These are phyloP conservation scores for Gossypium anomalum DNA, from an alignment of 345 rosid species.

Conservation along the genomic window DNA sequence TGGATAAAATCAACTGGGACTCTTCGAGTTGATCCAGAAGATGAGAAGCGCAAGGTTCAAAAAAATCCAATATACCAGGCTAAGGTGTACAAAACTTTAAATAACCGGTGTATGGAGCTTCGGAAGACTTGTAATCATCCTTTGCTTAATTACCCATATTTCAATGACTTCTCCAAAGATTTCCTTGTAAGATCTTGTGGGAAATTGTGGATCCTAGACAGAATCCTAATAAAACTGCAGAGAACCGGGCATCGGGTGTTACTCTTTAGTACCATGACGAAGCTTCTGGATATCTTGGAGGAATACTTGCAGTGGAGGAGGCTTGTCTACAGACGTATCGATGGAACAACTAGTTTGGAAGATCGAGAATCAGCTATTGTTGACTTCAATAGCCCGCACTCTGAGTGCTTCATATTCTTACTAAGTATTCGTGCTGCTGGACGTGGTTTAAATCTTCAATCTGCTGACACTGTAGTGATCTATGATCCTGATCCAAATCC, in stretches of 20 bases:
- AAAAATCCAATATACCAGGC: constrained; percentile 80
- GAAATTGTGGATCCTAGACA: constrained; percentile 91
- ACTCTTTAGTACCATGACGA: constrained; percentile 99
- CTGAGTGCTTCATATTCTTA: constrained; percentile 94
- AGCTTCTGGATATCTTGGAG: constrained; percentile 94
- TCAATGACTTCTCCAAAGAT: constrained; percentile 78
- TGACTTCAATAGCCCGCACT: constrained; percentile 75
- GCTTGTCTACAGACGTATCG: constrained; percentile 88
- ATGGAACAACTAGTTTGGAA: constrained; percentile 98
- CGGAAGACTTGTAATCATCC: constrained; percentile 98
- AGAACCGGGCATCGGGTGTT: constrained; percentile 93
- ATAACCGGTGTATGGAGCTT: constrained; percentile 99
- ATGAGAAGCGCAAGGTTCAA: constrained; percentile 69
- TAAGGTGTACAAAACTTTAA: constrained; percentile 64
- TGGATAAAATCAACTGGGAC: constrained; percentile 99
- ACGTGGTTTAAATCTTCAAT: constrained; percentile 98
- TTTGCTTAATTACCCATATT: constrained; percentile 93
- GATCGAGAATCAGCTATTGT: constrained; percentile 99
- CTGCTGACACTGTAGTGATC: constrained; percentile 97
- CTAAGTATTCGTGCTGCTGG: constrained; percentile 99
- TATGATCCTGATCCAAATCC: constrained; percentile 99
- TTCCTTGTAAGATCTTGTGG: constrained; percentile 96
- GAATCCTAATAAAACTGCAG: constrained; percentile 89
- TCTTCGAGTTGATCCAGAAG: constrained; percentile 95
- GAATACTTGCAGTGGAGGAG: constrained; percentile 95